phyloP scores from a whole-genome alignment of 2,329 filamentous ascomycete species.

The Ascochyta koolunga region DNA sequence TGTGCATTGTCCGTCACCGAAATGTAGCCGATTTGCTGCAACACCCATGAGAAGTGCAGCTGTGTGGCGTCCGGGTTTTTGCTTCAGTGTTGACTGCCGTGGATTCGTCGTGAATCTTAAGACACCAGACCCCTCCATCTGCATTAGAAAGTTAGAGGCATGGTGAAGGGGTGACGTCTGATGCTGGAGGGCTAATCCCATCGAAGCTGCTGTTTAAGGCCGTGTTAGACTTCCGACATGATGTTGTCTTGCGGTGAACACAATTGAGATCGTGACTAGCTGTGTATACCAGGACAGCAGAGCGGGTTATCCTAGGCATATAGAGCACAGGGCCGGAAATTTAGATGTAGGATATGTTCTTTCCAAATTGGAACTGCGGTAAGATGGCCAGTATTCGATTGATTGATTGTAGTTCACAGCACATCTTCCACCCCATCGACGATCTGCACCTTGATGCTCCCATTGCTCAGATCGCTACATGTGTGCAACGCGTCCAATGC shows the following conservation, averaged over 20 bases:
- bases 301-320: background rate
- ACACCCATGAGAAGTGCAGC: background rate
- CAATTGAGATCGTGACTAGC: too few species aligned
- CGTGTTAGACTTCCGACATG: too few species aligned
- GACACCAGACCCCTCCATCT: background rate
- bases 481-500: conserved; percentile 64
- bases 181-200: background rate
- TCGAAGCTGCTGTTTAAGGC: too few species aligned
- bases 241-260: too few species aligned
- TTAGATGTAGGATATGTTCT: too few species aligned
- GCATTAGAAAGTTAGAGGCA: background rate
- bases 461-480: conserved; percentile 58
- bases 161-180: background rate
- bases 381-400: background rate
- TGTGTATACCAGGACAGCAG: background rate
- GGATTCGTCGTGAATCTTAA: background rate
- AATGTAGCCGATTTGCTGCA: conserved; percentile 1
- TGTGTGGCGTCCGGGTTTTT: background rate
- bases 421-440: conserved; percentile 53
- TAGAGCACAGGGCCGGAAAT: background rate
- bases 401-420: conserved; percentile 13
- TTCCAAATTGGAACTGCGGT: background rate
- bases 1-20: background rate
- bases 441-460: conserved; percentile 67
- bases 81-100: background rate